Base-by-base conservation (phyloP, 805 yeast species). In the Candida coquimbonensis region DNA sequence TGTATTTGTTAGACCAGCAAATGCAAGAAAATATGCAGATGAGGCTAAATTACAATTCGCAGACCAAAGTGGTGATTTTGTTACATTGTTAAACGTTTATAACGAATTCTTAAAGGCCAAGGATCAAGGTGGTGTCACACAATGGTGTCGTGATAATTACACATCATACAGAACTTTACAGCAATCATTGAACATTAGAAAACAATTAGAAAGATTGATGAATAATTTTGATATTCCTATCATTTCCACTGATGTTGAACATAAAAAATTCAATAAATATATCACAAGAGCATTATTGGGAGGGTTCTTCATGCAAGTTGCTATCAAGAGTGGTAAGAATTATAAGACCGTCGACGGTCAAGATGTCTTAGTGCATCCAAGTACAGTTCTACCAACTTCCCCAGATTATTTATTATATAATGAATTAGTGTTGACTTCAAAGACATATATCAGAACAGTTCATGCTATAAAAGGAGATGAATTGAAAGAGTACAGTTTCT, bases 261-360 rank as follows among this genome's bases (percentile, higher is more conserved):
- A 80, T 57, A 71, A 74, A 51, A 78, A 77, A 43, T 89, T 87
- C 67, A 83, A 81, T 64, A 81, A 77, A 55, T 84, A 87, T 57
- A 81, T 93, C 52, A 75, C 95, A 47, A 86, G 84, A 63, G 96
- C 98, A 0, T 67, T 93, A 48, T 75, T 87, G 5, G 77, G 87
- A n/a, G 99, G 99, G 2, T 90, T 89, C 65, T 93, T 93, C 72
- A 90, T 93, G 98, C 99, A 93, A 70, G 95, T 87, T 45, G 98
- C 97, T 32, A 93, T 90, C 69, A 87, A 87, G 71, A 77, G 85
- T n/a, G 81, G 87, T 35, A 84, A 83, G 57, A 90, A 87, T n/a
- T 91, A 84, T 64, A 75, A 86, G 55, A 93, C 99, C 0, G 85
- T 90, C 42, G 99, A 93, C 66, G 89, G 90, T 61, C 99, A 93